A percentile compares a stretch with the other conserved stretches of the same genome.
Conservation (phyloP, 2,329 filamentous ascomycete genomes). For the Pezicula carpinea region DNA sequence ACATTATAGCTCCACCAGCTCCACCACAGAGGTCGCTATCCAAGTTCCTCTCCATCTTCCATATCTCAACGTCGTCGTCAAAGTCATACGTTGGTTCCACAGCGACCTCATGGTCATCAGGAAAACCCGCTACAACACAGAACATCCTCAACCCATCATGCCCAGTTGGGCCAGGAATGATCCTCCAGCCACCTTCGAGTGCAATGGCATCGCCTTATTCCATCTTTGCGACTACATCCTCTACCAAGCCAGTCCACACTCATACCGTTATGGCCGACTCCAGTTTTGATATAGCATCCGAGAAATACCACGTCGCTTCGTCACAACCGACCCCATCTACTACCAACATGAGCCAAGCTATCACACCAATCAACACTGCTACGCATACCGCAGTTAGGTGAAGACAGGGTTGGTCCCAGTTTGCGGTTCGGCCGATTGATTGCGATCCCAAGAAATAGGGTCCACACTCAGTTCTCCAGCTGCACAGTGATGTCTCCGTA, state of each 20-base stretch:
- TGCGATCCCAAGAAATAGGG: too few species aligned
- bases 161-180: not conserved
- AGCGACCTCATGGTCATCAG: not conserved
- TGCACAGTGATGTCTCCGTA: too few species aligned
- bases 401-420: too few species aligned
- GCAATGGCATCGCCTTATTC: not conserved
- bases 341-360: too few species aligned
- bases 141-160: not conserved
- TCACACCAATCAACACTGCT: too few species aligned
- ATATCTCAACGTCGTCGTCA: not conserved
- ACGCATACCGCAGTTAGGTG: too few species aligned
- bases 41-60: slow-evolving; percentile 1
- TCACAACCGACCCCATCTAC: too few species aligned
- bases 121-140: not conserved
- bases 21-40: not conserved
- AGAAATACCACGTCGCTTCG: too few species aligned
- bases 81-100: not conserved
- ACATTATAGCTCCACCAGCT: slow-evolving; percentile 4
- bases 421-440: too few species aligned
- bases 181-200: not conserved
- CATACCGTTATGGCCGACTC: not conserved
- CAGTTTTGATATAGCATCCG: too few species aligned
- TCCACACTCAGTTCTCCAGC: too few species aligned
- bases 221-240: not conserved
- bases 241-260: not conserved